Evolutionary conservation across 2,329 filamentous ascomycete species (phyloP), one percentile per base, ranked within the genome.

Genomic region (Berkeleyomyces rouxiae): DNA sequence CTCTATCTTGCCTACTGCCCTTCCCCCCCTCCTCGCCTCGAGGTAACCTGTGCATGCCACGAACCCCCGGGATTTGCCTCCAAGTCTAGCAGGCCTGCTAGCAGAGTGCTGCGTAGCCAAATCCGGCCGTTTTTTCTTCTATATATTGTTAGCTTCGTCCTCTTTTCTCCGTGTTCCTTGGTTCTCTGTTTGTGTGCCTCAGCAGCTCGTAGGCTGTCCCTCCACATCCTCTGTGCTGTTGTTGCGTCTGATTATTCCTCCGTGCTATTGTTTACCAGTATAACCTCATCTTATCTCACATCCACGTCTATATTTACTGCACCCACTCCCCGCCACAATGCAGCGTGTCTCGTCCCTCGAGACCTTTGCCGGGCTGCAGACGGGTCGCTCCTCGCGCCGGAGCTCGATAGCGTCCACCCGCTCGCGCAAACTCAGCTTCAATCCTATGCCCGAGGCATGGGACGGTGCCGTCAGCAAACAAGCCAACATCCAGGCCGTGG

Each of bases 341-440:
- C 76, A 79, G 66, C 77, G 79, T 31, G 74, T 81, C 39, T 73
- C 73, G 23, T 80, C 78, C 58, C 73, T 82, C 65, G 79, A 82
- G 71, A 79, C 78, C 31, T 78, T 81, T 66, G 71, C 77, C 62
- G 72, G 72, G 63, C 63, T 74, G 36, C 71, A 71, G n/a, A 66
- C 68, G 42, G 75, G 75, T 40, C 70, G 70, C 40, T 66, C 68
- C 31, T 65, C 69, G 58, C 70, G 72, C 59, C 73, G 77, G 49
- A 73, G 71, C 53, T 76, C 77, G 9, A 75, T 77, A 66, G 74
- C 76, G 39, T 79, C 77, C 57, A 65, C 76, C 16, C 75, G 78
- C 39, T 74, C 77, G 9, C 74, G 76, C 58, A 78, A 77, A 64
- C 72, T 82, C 57, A 79, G 73, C 67, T 82, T 82, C 69, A 82